Conservation (phyloP, 371 early-diverging fungal genomes). For the Apophysomyces sp. region DNA sequence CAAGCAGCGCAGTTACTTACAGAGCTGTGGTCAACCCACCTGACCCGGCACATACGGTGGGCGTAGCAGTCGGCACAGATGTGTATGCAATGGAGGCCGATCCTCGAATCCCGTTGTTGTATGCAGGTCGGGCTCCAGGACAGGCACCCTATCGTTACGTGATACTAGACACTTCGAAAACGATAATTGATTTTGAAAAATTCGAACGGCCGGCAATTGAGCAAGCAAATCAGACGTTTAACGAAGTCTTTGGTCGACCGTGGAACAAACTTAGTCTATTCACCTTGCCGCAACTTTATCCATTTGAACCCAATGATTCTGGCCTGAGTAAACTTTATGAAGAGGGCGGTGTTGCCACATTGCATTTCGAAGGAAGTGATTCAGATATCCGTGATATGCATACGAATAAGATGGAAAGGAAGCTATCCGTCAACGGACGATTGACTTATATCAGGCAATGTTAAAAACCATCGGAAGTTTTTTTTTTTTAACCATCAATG, state of each 20-base stretch:
- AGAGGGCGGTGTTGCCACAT: slow-evolving; percentile 23
- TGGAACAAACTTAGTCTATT: slow-evolving; percentile 29
- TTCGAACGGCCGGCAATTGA: slow-evolving; percentile 30
- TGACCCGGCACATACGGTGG: slow-evolving; percentile 1
- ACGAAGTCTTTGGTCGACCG: slow-evolving; percentile 30
- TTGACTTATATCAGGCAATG: slow-evolving; percentile 26
- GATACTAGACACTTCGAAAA: slow-evolving; percentile 12
- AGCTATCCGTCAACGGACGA: slow-evolving; percentile 8
- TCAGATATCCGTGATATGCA: slow-evolving; percentile 17
- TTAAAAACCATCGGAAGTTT: not conserved
- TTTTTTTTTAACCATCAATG: not conserved
- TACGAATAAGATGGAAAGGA: slow-evolving; percentile 17
- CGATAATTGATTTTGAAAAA: slow-evolving; percentile 19
- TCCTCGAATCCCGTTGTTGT: slow-evolving; percentile 17
- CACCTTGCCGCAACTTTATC: slow-evolving; percentile 19
- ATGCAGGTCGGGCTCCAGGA: slow-evolving; percentile 18
- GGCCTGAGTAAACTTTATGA: slow-evolving; percentile 17
- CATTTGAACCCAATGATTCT: slow-evolving; percentile 4
- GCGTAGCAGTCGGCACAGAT: slow-evolving; percentile 24
- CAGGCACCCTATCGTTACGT: slow-evolving; percentile 24
- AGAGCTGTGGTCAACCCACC: slow-evolving; percentile 19
- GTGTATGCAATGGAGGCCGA: slow-evolving; percentile 17
- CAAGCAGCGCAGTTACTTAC: slow-evolving; percentile 15
- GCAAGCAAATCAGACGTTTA: slow-evolving; percentile 16
- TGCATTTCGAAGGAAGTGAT: slow-evolving; percentile 20